Percentiles rank a stretch among this genome's conserved stretches.
Conservation (phyloP, 2,329 filamentous ascomycete genomes). For the Stenocarpella maydis region DNA sequence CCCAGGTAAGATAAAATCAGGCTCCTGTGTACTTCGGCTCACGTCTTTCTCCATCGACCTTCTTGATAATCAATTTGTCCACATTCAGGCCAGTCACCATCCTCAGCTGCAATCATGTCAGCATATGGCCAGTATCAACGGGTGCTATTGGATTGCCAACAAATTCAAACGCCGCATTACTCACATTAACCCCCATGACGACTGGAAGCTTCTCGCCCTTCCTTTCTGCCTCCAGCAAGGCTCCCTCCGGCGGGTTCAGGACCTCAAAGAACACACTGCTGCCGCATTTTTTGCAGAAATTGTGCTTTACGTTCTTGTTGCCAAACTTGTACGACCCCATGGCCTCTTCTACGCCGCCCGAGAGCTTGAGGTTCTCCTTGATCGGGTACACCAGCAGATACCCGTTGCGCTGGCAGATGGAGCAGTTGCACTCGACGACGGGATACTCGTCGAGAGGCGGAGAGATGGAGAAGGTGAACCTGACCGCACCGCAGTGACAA, state of each 20-base stretch:
- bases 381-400: slow-evolving; percentile 30
- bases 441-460: slow-evolving; percentile 24
- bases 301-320: slow-evolving; percentile 18
- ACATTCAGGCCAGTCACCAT: slow-evolving; percentile 20
- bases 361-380: slow-evolving; percentile 18
- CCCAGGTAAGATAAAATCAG: not conserved
- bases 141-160: not conserved
- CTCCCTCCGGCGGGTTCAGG: not conserved
- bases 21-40: not conserved
- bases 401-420: slow-evolving; percentile 31
- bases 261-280: slow-evolving; percentile 29
- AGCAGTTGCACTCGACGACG: slow-evolving; percentile 28
- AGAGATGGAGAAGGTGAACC: slow-evolving; percentile 26
- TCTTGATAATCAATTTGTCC: slow-evolving; percentile 10
- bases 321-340: slow-evolving; percentile 24
- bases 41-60: not conserved
- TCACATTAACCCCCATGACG: slow-evolving; percentile 27
- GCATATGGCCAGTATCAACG: not conserved
- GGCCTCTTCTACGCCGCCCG: not conserved
- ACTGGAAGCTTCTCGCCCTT: not conserved
- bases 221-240: not conserved
- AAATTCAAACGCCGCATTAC: not conserved
- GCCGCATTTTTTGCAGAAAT: slow-evolving; percentile 26
- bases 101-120: not conserved
- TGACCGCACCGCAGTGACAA: slow-evolving; percentile 29